A percentile compares a stretch with the other conserved stretches of the same genome.
Conservation (phyloP, 805 yeast genomes). For the Candida multigemmis region DNA sequence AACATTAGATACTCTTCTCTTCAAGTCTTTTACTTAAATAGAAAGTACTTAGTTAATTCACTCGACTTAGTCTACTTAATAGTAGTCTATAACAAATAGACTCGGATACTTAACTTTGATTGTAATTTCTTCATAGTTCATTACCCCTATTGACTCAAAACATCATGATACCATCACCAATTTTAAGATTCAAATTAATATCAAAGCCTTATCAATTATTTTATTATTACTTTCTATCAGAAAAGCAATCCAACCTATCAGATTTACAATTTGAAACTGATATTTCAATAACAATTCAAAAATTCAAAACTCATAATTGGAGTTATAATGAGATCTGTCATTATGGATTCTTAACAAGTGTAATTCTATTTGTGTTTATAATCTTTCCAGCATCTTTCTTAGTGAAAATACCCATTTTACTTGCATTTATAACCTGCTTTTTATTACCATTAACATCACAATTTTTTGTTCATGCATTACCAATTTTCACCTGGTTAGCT, state of each 20-base stretch:
- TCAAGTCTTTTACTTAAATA: too few species aligned
- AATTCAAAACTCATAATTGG: slow-evolving; percentile 34
- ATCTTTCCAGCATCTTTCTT: slow-evolving; percentile 49
- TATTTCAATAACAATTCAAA: slow-evolving; percentile 30
- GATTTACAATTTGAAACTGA: slow-evolving; percentile 43
- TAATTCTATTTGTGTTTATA: slow-evolving; percentile 50
- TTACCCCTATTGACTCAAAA: too few species aligned
- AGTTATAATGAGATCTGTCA: slow-evolving; percentile 40
- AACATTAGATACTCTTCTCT: too few species aligned
- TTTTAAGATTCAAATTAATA: slow-evolving; percentile 11
- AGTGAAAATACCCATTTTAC: slow-evolving; percentile 26
- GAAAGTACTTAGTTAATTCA: too few species aligned
- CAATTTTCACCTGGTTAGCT: slow-evolving; percentile 79
- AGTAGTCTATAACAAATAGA: too few species aligned
- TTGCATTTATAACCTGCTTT: slow-evolving; percentile 39
- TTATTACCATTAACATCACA: slow-evolving; percentile 72
- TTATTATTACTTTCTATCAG: slow-evolving; percentile 44
- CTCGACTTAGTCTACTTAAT: too few species aligned
- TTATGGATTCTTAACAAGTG: slow-evolving; percentile 40
- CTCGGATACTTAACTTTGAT: too few species aligned
- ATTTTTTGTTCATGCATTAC: slow-evolving; percentile 75
- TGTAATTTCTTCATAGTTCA: too few species aligned
- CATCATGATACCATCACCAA: too few species aligned
- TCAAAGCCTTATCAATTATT: slow-evolving; percentile 34
- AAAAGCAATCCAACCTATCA: slow-evolving; percentile 41